These are phyloP conservation scores for Phanerodontia chrysosporium DNA, from an alignment of 768 basidiomycete species.

Conservation along the genomic window DNA sequence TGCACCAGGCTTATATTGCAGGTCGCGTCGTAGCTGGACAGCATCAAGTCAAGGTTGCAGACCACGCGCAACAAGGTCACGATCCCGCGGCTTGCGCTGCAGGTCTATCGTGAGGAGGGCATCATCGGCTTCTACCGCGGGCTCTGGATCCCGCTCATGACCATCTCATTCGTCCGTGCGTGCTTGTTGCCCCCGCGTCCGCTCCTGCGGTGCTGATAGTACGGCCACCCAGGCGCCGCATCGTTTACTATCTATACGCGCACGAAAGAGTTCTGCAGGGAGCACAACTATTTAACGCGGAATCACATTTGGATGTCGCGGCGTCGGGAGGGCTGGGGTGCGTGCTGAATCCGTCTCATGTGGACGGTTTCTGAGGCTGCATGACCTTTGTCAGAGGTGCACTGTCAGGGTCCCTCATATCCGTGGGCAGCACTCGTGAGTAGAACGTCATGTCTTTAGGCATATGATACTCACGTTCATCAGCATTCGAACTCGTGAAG, in stretches of 20 bases:
- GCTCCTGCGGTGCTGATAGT: not conserved
- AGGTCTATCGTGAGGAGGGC: conserved; percentile 84
- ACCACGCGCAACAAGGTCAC: conserved; percentile 74
- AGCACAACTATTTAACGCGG: conserved; percentile 53
- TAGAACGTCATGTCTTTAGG: conserved; percentile 20
- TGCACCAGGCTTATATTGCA: not conserved
- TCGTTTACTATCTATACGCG: conserved; percentile 89
- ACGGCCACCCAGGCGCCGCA: conserved; percentile 60
- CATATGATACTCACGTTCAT: conserved; percentile 16
- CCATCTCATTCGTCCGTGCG: conserved; percentile 94
- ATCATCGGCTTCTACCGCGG: conserved; percentile 87
- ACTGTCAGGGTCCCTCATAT: conserved; percentile 85
- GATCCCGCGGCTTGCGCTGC: conserved; percentile 63
- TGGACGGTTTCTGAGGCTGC: not conserved
- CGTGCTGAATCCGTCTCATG: not conserved
- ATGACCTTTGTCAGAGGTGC: conserved; percentile 54
- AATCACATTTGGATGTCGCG: conserved; percentile 66
- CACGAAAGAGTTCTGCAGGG: conserved; percentile 71
- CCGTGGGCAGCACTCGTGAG: conserved; percentile 85
- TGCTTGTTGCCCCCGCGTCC: conserved; percentile 24
- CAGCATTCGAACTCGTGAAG: conserved; percentile 94
- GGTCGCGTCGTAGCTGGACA: conserved; percentile 67
- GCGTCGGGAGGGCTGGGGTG: conserved; percentile 66
- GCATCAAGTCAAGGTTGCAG: conserved; percentile 90
- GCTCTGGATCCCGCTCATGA: conserved; percentile 87